Evolutionary conservation across 140 eudicot species (phyloP).

Genomic region (Stevia rebaudiana): DNA sequence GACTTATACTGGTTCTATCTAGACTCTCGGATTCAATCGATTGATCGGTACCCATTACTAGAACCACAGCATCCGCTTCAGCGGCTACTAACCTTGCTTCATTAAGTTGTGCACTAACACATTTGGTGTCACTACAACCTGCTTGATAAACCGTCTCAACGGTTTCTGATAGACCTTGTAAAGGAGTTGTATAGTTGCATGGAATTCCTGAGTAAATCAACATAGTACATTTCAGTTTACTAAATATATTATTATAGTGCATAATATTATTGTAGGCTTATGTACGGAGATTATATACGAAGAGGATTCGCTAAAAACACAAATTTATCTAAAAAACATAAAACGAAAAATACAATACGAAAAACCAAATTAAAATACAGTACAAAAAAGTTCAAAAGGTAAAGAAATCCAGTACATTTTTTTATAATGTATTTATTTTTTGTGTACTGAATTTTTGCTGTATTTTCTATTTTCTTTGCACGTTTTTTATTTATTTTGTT

Average conservation of each 20-base stretch:
- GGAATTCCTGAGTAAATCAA: slow-evolving; percentile 24
- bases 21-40: slow-evolving; percentile 29
- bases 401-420: too few species aligned
- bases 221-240: background rate
- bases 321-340: too few species aligned
- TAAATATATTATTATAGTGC: too few species aligned
- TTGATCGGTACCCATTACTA: slow-evolving; percentile 30
- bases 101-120: background rate
- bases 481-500: too few species aligned
- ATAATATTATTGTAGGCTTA: background rate
- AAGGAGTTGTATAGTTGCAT: slow-evolving; percentile 27
- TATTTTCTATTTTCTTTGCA: too few species aligned
- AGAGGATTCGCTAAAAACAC: too few species aligned
- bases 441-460: too few species aligned
- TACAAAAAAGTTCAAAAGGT: too few species aligned
- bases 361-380: too few species aligned
- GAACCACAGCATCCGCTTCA: slow-evolving; percentile 29
- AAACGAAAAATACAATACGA: too few species aligned
- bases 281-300: too few species aligned
- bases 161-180: slow-evolving; percentile 21
- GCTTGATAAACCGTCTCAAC: slow-evolving; percentile 10
- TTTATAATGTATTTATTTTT: too few species aligned
- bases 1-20: slow-evolving; percentile 29
- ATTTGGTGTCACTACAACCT: slow-evolving; percentile 20
- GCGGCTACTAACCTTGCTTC: slow-evolving; percentile 8